Evolutionary conservation across 140 eudicot species (phyloP).

Genomic region (Stevia rebaudiana): DNA sequence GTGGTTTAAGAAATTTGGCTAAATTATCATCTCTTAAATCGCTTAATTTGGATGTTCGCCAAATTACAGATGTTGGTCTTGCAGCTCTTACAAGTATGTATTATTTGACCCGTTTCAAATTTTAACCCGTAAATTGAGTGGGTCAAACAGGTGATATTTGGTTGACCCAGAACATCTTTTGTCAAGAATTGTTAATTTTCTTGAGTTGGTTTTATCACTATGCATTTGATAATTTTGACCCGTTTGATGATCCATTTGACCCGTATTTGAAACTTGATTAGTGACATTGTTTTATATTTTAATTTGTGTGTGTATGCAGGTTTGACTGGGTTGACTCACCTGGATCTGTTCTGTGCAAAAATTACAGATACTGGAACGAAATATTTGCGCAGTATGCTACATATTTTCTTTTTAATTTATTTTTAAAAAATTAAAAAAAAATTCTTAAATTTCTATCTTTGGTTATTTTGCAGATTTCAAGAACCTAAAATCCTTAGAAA

Average conservation of each 20-base stretch:
- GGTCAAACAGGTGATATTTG: not conserved
- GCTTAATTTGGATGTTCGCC: constrained; percentile 91
- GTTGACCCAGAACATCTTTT: not conserved
- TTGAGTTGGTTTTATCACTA: not conserved
- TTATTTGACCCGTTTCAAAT: no score
- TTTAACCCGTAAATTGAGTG: no score
- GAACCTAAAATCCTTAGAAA: constrained; percentile 73
- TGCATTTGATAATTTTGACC: not conserved
- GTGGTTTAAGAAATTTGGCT: constrained; percentile 62
- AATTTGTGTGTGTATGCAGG: constrained; percentile 36
- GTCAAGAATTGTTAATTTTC: not conserved
- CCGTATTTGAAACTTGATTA: not conserved
- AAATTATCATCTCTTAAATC: constrained; percentile 67
- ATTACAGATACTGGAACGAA: constrained; percentile 85
- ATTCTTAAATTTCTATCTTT: not conserved
- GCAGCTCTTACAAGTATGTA: constrained; percentile 78
- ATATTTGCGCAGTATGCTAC: constrained; percentile 53
- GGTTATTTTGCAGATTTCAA: constrained; percentile 46
- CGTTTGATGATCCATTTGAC: not conserved
- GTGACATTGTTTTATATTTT: not conserved
- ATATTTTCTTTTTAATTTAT: not conserved
- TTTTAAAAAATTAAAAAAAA: not conserved
- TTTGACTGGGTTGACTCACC: constrained; percentile 78
- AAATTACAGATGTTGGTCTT: constrained; percentile 88
- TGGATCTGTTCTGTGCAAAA: constrained; percentile 95